These are phyloP conservation scores for Arabidopsis arenosa DNA, from an alignment of 345 rosid species.

Conservation along the genomic window DNA sequence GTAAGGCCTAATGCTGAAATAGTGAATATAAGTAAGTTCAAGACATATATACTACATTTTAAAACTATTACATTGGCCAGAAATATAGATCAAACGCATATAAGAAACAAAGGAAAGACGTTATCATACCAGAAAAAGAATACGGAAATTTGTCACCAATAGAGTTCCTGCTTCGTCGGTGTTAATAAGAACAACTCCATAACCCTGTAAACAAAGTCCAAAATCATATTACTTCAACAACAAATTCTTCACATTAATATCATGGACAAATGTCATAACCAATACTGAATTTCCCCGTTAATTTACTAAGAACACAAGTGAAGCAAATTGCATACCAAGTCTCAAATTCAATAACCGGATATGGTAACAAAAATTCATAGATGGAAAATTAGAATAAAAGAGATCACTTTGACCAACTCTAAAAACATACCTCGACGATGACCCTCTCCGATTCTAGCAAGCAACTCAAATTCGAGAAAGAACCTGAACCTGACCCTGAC, in stretches of 20 bases:
- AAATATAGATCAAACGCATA: not conserved
- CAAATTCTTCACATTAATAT: not conserved
- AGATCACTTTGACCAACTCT: conserved; percentile 9
- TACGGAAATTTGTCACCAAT: conserved; percentile 89
- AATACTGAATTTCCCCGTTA: not conserved
- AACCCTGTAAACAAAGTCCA: conserved; percentile 57
- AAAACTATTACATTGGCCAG: conserved; percentile 4
- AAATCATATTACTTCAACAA: conserved; percentile 3
- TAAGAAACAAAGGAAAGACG: conserved; percentile 25
- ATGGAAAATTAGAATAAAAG: not conserved
- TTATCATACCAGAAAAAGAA: conserved; percentile 83
- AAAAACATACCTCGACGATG: conserved; percentile 58
- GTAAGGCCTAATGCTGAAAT: not conserved
- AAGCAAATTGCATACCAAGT: conserved; percentile 9
- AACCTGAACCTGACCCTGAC: conserved; percentile 39
- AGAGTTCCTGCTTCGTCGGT: conserved; percentile 89
- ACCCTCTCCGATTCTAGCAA: conserved; percentile 82
- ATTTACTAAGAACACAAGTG: not conserved
- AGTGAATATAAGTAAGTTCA: conserved; percentile 4
- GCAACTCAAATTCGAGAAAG: conserved; percentile 62
- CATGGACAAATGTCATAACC: conserved; percentile 10
- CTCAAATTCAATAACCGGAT: not conserved
- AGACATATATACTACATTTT: not conserved
- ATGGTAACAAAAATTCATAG: conserved; percentile 1
- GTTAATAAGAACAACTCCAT: conserved; percentile 93